Base-by-base conservation (phyloP, 2,329 filamentous ascomycete species). In the Epichloe amarillans region DNA sequence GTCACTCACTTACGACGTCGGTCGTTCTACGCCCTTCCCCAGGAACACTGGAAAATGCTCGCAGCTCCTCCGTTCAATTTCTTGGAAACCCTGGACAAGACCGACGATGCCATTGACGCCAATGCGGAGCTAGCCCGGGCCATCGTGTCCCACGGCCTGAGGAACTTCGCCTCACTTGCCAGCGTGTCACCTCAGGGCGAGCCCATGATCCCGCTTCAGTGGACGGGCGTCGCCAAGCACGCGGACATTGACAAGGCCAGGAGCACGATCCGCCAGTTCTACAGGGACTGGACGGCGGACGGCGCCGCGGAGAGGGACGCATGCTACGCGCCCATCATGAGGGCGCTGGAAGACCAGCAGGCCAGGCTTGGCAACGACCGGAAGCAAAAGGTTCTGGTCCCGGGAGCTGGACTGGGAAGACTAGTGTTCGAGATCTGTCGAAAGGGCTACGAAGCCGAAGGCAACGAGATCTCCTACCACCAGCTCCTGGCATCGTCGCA, bases 401-500 rank as follows among this genome's bases (percentile, higher is more conserved):
- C 93, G 0, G 93, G 93, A 0, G 90, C 91, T 4, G 93, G 93
- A 0, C 72, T 98, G 2, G 93, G 88, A 3, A 79, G 93, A 14
- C 72, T 97, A 2, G 87, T 97, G 0, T 95, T 94, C 60, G 93
- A 98, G 43, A 73, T 97, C 14, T 88, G 84, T 62, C 71, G 71
- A 30, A 72, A 71, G 1, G 90, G 93, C 11, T 94, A 82, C 65
- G 70, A 77, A 11, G 79, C 82, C 0, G 89, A 96, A 65, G 91
- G 91, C 30, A 97, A 96, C 62, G 87, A 98, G 68, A 95, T 97
- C 54, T 96, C 90, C 3, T 97, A 95, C 62, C 93, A 98, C 65
- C 88, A 95, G 64, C 78, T 98, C n/a, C 74, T 97, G 52, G 88
- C 88, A 1, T 94, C 87, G 5, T 80, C 78, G 0, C 83, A 86